A percentile compares a stretch with the other conserved stretches of the same genome.
phyloP scores from a whole-genome alignment of 441 rosid species.

The Manihot esculenta region DNA sequence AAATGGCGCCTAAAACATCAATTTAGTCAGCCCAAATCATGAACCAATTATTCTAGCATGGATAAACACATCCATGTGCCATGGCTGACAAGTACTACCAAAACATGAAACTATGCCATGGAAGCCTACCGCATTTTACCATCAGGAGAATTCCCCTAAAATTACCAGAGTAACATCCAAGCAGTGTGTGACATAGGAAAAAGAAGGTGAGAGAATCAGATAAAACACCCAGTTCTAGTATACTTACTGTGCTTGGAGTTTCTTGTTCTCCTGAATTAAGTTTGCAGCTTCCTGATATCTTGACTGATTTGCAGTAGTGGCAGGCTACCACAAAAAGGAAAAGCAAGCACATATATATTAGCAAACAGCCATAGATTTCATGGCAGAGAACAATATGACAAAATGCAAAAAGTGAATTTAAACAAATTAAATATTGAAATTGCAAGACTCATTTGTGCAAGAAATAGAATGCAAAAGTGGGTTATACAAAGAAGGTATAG shows the following conservation, averaged over 20 bases:
- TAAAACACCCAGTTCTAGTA: slow-evolving; percentile 4
- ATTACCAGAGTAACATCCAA: neutral
- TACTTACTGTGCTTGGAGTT: slow-evolving; percentile 69
- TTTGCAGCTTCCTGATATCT: slow-evolving; percentile 41
- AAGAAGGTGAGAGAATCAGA: neutral
- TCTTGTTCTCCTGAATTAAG: slow-evolving; percentile 69
- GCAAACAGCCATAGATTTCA: slow-evolving; percentile 1
- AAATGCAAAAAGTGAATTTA: neutral
- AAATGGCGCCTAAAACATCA: neutral
- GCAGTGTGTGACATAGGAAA: neutral
- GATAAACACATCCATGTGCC: neutral
- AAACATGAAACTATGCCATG: neutral
- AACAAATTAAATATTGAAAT: neutral
- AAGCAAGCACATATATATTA: neutral
- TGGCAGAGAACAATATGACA: neutral
- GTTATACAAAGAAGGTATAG: neutral
- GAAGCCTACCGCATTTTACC: neutral
- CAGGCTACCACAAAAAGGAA: slow-evolving; percentile 30
- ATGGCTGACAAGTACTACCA: neutral
- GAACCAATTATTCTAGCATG: neutral
- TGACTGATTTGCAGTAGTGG: slow-evolving; percentile 26
- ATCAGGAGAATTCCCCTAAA: neutral
- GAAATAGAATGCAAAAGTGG: slow-evolving; percentile 5
- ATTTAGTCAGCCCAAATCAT: neutral
- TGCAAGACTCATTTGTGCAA: neutral